Evolutionary conservation across 2,329 filamentous ascomycete genomes (phyloP).

Genomic region (Cytospora piceicola): DNA sequence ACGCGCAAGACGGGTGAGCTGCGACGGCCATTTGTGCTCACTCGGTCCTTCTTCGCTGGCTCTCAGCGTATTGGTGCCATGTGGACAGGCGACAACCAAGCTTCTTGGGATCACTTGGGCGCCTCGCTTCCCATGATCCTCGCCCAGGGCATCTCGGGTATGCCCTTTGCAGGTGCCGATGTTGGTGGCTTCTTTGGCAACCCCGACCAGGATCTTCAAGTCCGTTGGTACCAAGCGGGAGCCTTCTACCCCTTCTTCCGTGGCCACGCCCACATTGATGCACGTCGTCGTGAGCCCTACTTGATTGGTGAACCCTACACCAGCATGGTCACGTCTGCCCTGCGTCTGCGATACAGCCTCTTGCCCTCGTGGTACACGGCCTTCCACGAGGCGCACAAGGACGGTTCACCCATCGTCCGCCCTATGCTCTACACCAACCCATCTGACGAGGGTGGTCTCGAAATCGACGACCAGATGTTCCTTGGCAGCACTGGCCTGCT

Average conservation of each 20-base stretch:
- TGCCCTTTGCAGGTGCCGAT: constrained; percentile 92
- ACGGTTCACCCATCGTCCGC: constrained; percentile 84
- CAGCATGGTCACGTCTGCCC: constrained; percentile 81
- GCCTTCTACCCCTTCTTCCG: constrained; percentile 99
- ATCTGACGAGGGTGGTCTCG: constrained; percentile 82
- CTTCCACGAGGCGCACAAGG: constrained; percentile 84
- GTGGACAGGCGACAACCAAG: constrained; percentile 99
- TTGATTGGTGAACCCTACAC: constrained; percentile 83
- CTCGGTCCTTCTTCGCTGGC: constrained; percentile 88
- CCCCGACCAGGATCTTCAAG: constrained; percentile 86
- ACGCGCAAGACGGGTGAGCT: constrained; percentile 85
- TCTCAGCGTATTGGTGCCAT: constrained; percentile 90
- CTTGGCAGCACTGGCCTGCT: constrained; percentile 85
- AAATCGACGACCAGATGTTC: constrained; percentile 91
- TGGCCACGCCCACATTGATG: constrained; percentile 94
- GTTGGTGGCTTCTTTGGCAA: constrained; percentile 99
- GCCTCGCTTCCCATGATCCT: constrained; percentile 91
- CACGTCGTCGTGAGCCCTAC: constrained; percentile 92
- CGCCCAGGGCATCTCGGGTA: constrained; percentile 89
- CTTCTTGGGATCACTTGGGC: constrained; percentile 88
- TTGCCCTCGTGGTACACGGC: constrained; percentile 96
- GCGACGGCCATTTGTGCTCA: constrained; percentile 88
- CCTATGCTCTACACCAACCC: constrained; percentile 95
- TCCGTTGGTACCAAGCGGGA: constrained; percentile 95
- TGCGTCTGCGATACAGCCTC: constrained; percentile 86